Conservation (phyloP, 2,329 filamentous ascomycete species). For the Epichloe amarillans region DNA sequence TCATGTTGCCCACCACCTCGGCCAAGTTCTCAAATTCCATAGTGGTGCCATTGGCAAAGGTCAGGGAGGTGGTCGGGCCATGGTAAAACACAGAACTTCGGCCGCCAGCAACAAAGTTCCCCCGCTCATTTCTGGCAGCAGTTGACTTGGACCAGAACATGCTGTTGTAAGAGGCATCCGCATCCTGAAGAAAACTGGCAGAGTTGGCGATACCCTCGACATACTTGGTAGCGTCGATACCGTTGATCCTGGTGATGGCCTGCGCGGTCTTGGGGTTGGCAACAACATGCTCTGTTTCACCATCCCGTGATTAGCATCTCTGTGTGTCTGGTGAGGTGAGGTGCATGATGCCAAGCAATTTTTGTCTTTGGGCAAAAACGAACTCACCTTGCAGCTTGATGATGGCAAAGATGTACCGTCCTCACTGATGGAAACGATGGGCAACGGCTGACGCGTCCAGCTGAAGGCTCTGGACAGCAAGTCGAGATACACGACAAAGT, state of each 20-base stretch:
- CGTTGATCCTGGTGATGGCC: conserved; percentile 16
- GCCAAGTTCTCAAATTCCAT: conserved; percentile 18
- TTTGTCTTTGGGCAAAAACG: not conserved
- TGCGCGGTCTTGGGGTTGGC: conserved; percentile 11
- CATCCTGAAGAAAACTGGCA: conserved; percentile 13
- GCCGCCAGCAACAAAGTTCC: conserved; percentile 18
- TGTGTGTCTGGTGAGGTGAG: not conserved
- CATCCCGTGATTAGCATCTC: not conserved
- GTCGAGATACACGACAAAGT: conserved; percentile 29
- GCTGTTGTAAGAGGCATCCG: conserved; percentile 23
- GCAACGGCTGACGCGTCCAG: conserved; percentile 12
- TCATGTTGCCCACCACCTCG: conserved; percentile 15
- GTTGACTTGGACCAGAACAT: conserved; percentile 20
- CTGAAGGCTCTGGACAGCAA: conserved; percentile 6
- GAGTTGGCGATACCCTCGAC: conserved; percentile 10
- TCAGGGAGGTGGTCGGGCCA: conserved; percentile 21
- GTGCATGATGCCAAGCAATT: too few relatives aligned
- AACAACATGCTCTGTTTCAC: conserved; percentile 8
- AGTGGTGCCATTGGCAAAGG: conserved; percentile 23
- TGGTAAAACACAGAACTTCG: conserved; percentile 15
- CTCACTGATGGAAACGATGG: conserved; percentile 26
- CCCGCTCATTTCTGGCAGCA: conserved; percentile 11
- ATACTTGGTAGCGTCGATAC: conserved; percentile 11
- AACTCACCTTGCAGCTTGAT: conserved; percentile 12
- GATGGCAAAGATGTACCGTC: conserved; percentile 12